Percentiles rank a stretch among this genome's conserved stretches.
Evolutionary conservation across 495 filamentous ascomycete species (phyloP).

Genomic region (Penicillium pancosmium): DNA sequence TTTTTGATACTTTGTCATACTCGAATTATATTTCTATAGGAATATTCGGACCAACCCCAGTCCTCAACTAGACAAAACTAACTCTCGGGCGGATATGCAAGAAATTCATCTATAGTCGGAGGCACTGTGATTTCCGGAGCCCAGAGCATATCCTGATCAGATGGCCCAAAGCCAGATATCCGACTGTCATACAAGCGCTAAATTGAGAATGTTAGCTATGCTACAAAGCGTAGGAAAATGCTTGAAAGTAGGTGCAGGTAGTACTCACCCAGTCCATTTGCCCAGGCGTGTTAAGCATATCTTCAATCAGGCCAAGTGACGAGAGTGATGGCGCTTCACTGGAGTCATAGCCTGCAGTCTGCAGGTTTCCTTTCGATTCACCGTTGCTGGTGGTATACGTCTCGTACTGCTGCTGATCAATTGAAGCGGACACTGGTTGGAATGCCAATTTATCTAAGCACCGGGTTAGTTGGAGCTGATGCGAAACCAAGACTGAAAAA

Average conservation of each 20-base stretch:
- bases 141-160: conserved; percentile 25
- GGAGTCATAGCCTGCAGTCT: conserved; percentile 2
- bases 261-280: conserved; percentile 76
- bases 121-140: neutral
- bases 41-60: neutral
- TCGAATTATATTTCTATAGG: neutral
- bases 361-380: neutral
- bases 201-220: conserved; percentile 6
- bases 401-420: conserved; percentile 16
- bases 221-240: neutral
- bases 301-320: conserved; percentile 53
- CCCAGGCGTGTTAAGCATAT: conserved; percentile 51
- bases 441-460: conserved; percentile 10
- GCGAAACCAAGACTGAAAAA: conserved; percentile 15
- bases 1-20: no score
- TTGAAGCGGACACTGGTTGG: conserved; percentile 1
- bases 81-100: neutral
- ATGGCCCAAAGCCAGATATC: conserved; percentile 18
- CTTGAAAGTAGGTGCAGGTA: neutral
- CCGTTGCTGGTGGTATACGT: conserved; percentile 1
- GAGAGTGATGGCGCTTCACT: conserved; percentile 29
- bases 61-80: neutral
- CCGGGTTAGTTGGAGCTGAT: neutral
- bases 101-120: conserved; percentile 10
- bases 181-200: conserved; percentile 30